Evolutionary conservation across 169 alveolate genomes (phyloP).

Genomic region (Plasmodium chabaudi): DNA sequence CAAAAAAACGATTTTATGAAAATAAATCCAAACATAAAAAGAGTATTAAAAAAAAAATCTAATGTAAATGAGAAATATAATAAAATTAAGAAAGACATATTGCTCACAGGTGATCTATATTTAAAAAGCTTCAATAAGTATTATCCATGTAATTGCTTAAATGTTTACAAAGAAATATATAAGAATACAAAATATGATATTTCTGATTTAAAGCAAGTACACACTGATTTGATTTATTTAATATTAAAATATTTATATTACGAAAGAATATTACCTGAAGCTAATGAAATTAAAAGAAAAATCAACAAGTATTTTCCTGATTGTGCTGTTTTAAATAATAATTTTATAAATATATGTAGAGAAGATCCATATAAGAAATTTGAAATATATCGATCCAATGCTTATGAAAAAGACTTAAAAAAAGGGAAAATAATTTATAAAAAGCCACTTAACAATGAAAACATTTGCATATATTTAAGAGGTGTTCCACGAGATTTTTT

Average conservation of each 20-base stretch:
- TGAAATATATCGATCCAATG: slow-evolving; percentile 12
- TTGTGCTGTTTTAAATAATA: slow-evolving; percentile 35
- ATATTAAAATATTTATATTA: slow-evolving; percentile 58
- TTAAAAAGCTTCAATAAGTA: slow-evolving; percentile 15
- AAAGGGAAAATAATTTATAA: slow-evolving; percentile 27
- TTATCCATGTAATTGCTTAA: slow-evolving; percentile 40
- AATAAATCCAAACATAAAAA: slow-evolving; percentile 17
- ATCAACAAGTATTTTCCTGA: slow-evolving; percentile 68
- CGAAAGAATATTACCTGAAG: slow-evolving; percentile 69
- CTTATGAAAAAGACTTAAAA: slow-evolving; percentile 47
- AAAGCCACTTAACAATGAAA: slow-evolving; percentile 56
- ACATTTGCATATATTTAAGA: slow-evolving; percentile 42
- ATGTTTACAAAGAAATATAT: slow-evolving; percentile 18
- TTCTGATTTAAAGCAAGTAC: slow-evolving; percentile 45
- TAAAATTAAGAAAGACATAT: slow-evolving; percentile 23
- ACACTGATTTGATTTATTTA: slow-evolving; percentile 46
- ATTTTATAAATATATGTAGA: slow-evolving; percentile 59
- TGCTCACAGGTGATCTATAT: slow-evolving; percentile 12
- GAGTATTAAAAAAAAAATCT: slow-evolving; percentile 24
- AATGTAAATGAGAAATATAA: slow-evolving; percentile 39
- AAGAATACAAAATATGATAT: slow-evolving; percentile 1
- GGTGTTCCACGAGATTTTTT: slow-evolving; percentile 50
- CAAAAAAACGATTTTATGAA: slow-evolving; percentile 21
- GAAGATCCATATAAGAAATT: slow-evolving; percentile 25
- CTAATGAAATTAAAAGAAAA: slow-evolving; percentile 67